Conservation (phyloP, 306 rosid genomes). For the apple (Malus domestica) region ASM211411v1 NC_041789.1:29979001-29979500, state of each 20-base stretch:
- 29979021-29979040: constrained; percentile 79
- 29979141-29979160: too few species aligned
- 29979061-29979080: neutral
- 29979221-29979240: constrained; percentile 59
- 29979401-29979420: neutral
- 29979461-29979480: neutral
- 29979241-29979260: constrained; percentile 70
- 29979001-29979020: constrained; percentile 72
- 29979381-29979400: neutral
- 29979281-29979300: constrained; percentile 82
- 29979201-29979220: constrained; percentile 89
- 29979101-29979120: neutral
- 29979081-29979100: neutral
- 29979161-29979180: neutral
- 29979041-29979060: constrained; percentile 26
- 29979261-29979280: constrained; percentile 72
- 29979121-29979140: neutral
- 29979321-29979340: neutral
- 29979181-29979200: constrained; percentile 29
- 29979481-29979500: neutral
- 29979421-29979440: neutral
- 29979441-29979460: neutral
- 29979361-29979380: too few species aligned
- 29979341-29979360: neutral
- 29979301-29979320: constrained; percentile 15